These are phyloP conservation scores for Boletus eberwhitei DNA, from an alignment of 768 basidiomycete genomes.

Conservation along the genomic window DNA sequence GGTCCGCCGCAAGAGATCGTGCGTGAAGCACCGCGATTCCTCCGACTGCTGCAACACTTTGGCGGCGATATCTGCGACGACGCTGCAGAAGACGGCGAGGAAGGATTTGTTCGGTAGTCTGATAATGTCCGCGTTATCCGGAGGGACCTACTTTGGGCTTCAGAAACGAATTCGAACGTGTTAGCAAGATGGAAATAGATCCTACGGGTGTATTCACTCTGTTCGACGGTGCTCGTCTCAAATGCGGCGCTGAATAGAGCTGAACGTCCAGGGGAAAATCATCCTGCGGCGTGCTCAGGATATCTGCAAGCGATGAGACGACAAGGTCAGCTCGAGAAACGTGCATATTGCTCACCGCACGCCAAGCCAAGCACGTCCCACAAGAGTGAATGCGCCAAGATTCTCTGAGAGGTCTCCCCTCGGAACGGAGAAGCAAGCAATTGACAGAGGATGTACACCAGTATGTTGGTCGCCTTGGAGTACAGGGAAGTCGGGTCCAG, in stretches of 20 bases:
- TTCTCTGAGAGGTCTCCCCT: slow-evolving; percentile 19
- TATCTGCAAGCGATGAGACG: slow-evolving; percentile 28
- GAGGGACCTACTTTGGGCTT: slow-evolving; percentile 31
- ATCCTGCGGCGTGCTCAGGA: slow-evolving; percentile 33
- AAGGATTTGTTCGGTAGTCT: slow-evolving; percentile 38
- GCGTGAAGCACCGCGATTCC: slow-evolving; percentile 47
- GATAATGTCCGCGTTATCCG: slow-evolving; percentile 34
- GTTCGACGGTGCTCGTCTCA: slow-evolving; percentile 31
- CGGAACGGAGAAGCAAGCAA: slow-evolving; percentile 21
- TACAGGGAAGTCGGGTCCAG: slow-evolving; percentile 49
- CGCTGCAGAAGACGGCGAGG: slow-evolving; percentile 45
- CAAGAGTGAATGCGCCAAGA: slow-evolving; percentile 19
- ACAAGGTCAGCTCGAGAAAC: not conserved
- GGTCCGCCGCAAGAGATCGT: slow-evolving; percentile 44
- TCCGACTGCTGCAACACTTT: slow-evolving; percentile 41
- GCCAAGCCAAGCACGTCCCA: slow-evolving; percentile 19
- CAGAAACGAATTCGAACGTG: slow-evolving; percentile 6
- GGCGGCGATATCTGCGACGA: slow-evolving; percentile 44
- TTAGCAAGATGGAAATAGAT: not conserved
- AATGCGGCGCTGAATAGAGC: slow-evolving; percentile 39
- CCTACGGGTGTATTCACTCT: slow-evolving; percentile 35
- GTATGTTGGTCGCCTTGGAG: slow-evolving; percentile 41
- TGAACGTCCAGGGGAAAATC: slow-evolving; percentile 37
- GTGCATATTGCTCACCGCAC: not conserved
- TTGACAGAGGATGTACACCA: slow-evolving; percentile 43